phyloP scores from a whole-genome alignment of 331 rosid species.

The Dryas integrifolia region DNA sequence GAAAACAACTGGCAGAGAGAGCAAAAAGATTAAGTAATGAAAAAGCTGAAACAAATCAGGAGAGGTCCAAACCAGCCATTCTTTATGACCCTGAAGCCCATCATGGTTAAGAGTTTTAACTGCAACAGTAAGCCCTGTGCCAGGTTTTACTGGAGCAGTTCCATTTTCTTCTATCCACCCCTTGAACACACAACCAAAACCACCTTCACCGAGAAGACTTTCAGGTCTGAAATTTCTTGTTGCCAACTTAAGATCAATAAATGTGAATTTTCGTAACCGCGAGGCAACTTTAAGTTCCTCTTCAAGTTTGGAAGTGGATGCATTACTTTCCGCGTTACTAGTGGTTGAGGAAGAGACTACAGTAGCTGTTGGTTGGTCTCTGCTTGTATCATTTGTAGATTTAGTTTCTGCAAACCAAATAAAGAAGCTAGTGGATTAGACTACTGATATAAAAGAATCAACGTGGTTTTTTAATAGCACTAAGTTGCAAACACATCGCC shows the following conservation, averaged over 20 bases:
- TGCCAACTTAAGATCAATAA: slow-evolving; percentile 84
- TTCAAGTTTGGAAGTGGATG: slow-evolving; percentile 79
- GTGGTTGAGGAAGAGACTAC: slow-evolving; percentile 71
- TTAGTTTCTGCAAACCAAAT: slow-evolving; percentile 53
- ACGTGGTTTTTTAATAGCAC: background rate
- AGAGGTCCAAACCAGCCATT: slow-evolving; percentile 83
- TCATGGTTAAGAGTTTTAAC: slow-evolving; percentile 94
- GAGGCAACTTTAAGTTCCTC: slow-evolving; percentile 93
- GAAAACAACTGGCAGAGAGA: slow-evolving; percentile 7
- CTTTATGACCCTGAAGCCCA: slow-evolving; percentile 98
- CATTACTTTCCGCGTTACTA: slow-evolving; percentile 83
- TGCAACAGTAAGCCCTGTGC: slow-evolving; percentile 96
- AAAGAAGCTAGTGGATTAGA: slow-evolving; percentile 19
- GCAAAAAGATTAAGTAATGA: background rate
- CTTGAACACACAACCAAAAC: slow-evolving; percentile 96
- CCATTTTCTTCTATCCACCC: slow-evolving; percentile 99
- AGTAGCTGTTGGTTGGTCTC: slow-evolving; percentile 69
- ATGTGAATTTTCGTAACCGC: slow-evolving; percentile 72
- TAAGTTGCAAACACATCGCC: background rate
- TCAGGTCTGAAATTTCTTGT: slow-evolving; percentile 96
- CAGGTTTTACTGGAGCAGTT: slow-evolving; percentile 96
- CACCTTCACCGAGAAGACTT: slow-evolving; percentile 98
- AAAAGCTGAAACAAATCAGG: slow-evolving; percentile 15
- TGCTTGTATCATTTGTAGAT: slow-evolving; percentile 66
- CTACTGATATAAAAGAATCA: slow-evolving; percentile 7